Evolutionary conservation across 1,284 basidiomycete species (phyloP).

Genomic region (Cryptococcus floricola): DNA sequence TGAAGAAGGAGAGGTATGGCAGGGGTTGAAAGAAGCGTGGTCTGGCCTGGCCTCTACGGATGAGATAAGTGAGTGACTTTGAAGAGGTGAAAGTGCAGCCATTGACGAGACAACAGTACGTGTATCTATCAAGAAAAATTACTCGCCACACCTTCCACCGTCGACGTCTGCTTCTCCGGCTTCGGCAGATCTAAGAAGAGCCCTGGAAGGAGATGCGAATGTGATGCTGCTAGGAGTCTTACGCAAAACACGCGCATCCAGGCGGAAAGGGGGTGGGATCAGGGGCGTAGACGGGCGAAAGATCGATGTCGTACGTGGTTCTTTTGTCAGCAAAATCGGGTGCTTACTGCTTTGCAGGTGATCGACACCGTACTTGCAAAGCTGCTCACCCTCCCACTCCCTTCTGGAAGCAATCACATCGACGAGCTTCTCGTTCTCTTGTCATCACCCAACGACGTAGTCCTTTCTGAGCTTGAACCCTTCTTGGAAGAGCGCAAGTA

Average conservation of each 20-base stretch:
- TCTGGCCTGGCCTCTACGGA: slow-evolving; percentile 38
- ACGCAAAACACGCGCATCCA: slow-evolving; percentile 42
- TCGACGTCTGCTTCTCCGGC: slow-evolving; percentile 35
- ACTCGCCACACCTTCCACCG: slow-evolving; percentile 47
- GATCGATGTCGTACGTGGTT: slow-evolving; percentile 43
- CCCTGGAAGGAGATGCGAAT: slow-evolving; percentile 41
- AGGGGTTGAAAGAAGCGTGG: slow-evolving; percentile 41
- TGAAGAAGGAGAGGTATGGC: slow-evolving; percentile 45
- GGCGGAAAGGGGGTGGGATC: slow-evolving; percentile 42
- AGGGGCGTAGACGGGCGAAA: slow-evolving; percentile 41
- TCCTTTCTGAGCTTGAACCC: slow-evolving; percentile 63
- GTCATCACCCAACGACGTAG: slow-evolving; percentile 58
- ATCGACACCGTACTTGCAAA: slow-evolving; percentile 79
- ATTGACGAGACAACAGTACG: slow-evolving; percentile 27
- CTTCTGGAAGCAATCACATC: slow-evolving; percentile 53
- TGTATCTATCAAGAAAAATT: slow-evolving; percentile 43
- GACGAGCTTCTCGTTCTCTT: slow-evolving; percentile 63
- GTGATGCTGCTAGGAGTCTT: slow-evolving; percentile 48
- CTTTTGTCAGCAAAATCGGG: not conserved
- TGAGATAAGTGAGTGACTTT: slow-evolving; percentile 45
- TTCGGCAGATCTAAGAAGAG: slow-evolving; percentile 32
- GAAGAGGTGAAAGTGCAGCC: slow-evolving; percentile 4
- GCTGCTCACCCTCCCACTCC: slow-evolving; percentile 57
- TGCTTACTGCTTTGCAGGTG: slow-evolving; percentile 52
- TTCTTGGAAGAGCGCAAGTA: slow-evolving; percentile 61